Percentiles rank a stretch among this genome's conserved stretches.
phyloP scores from a whole-genome alignment of 192 early-diverging fungal species.

The Chytriomyces sp. region DNA sequence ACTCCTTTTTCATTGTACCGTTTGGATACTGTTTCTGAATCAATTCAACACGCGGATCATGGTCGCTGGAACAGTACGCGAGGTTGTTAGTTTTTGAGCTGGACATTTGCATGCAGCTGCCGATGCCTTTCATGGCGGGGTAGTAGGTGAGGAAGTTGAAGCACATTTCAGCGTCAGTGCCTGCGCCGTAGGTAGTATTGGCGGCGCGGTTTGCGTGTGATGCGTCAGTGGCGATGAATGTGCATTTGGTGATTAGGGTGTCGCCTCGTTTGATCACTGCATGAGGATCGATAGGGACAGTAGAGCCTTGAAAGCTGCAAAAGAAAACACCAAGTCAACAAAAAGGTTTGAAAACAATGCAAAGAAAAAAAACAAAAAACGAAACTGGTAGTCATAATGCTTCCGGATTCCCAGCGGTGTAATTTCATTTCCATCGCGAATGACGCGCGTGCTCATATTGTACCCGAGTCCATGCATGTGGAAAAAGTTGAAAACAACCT shows the following conservation, averaged over 20 bases:
- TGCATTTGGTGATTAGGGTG: constrained; percentile 35
- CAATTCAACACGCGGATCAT: too few species aligned
- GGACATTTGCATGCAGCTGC: not conserved
- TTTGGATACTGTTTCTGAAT: too few species aligned
- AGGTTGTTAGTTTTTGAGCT: too few species aligned
- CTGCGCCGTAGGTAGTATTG: not conserved
- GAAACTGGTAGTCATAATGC: constrained; percentile 38
- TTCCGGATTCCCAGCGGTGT: constrained; percentile 20
- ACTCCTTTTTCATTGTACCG: too few species aligned
- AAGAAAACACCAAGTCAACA: not conserved
- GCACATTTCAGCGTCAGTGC: constrained; percentile 42
- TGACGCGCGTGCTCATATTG: constrained; percentile 32
- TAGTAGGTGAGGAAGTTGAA: constrained; percentile 39
- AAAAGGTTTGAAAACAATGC: too few species aligned
- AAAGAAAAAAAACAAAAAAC: not conserved
- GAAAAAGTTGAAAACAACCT: constrained; percentile 24
- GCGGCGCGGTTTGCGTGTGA: not conserved
- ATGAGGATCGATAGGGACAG: not conserved
- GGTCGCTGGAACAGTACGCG: too few species aligned
- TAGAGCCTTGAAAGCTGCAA: constrained; percentile 16
- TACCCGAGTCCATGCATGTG: constrained; percentile 38
- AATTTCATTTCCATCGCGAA: constrained; percentile 33
- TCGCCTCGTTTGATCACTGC: constrained; percentile 36
- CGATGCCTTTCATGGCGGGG: constrained; percentile 23
- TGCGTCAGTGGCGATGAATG: constrained; percentile 28